Evolutionary conservation across 164 flowering plant genomes (phyloP).

Genomic region (Vitis rupestris): DNA sequence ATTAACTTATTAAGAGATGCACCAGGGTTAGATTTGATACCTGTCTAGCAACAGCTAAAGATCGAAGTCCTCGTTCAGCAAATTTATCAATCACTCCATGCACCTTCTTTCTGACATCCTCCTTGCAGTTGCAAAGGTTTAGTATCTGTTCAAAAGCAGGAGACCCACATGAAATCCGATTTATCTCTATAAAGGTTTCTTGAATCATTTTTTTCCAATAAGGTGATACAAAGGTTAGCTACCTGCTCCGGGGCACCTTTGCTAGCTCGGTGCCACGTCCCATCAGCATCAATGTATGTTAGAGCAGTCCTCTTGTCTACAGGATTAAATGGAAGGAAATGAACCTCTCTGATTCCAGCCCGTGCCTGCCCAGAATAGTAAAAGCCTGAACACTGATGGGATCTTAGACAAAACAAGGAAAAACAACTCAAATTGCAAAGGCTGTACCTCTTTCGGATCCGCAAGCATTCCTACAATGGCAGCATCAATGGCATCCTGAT

Average conservation of each 20-base stretch:
- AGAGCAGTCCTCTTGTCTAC: conserved; percentile 52
- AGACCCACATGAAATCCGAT: not conserved
- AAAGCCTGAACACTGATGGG: not conserved
- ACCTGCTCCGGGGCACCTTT: conserved; percentile 62
- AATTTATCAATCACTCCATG: conserved; percentile 41
- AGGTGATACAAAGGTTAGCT: not conserved
- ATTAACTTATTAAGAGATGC: not conserved
- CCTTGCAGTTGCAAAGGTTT: conserved; percentile 41
- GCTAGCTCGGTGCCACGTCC: conserved; percentile 52
- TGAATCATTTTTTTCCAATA: not conserved
- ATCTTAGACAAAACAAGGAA: not conserved
- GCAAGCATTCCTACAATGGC: conserved; percentile 54
- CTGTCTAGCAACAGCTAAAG: conserved; percentile 50
- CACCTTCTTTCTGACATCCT: conserved; percentile 38
- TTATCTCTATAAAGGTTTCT: not conserved
- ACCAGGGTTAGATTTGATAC: conserved; percentile 4
- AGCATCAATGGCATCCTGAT: conserved; percentile 59
- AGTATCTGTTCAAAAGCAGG: conserved; percentile 25
- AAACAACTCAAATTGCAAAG: not conserved
- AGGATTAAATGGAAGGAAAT: conserved; percentile 50
- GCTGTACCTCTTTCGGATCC: conserved; percentile 46
- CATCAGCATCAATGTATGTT: conserved; percentile 41
- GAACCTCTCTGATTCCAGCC: conserved; percentile 42
- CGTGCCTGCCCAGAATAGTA: conserved; percentile 32
- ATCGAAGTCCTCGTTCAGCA: conserved; percentile 52